Evolutionary conservation across 495 filamentous ascomycete species (phyloP), one percentile per base, ranked within the genome.

Genomic region (Penicillium egyptiacum): DNA sequence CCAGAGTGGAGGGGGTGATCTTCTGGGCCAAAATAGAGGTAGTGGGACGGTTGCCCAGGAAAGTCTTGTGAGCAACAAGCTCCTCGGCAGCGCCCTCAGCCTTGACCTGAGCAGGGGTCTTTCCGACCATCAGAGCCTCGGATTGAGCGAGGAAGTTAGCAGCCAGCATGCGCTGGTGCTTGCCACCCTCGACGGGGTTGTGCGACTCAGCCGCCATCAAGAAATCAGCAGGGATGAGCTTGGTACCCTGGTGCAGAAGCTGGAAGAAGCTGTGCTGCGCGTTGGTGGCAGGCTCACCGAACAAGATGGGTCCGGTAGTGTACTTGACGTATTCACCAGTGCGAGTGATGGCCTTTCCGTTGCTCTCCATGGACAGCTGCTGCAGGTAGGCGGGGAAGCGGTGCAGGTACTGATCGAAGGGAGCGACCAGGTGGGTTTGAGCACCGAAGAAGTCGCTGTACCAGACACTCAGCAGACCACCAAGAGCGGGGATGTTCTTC

Each of bases 251-350:
- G 80, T 98, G 94, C 39, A 98, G 84, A 49, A 98, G 86, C 81
- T 98, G 94, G 86, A 93, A 98, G 86, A 98, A 98, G 55, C 94
- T 98, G 84, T 98, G 94, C 81, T 98, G 94, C 56, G 94, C 94
- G 71, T 98, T 98, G 73, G 94, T 98, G 71, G 92, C 94, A 51
- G 94, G 94, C 80, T 98, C 94, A 66, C 94, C 94, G 72, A 98
- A 98, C 52, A 98, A 77, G 74, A 98, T 89, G 20, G 94, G 83
- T 23, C 89, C 94, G 16, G 94, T 98, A 50, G 92, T 96, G 80
- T 98, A 98, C 73, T 96, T 95, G 70, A 96, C 92, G 47, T 95
- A 89, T 42, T 91, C 83, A 58, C 91, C 92, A 57, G 84, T 85
- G 49, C 93, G 91, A 58, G 94, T 96, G 73, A 98, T 90, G 53